Percentiles rank a stretch among this genome's conserved stretches.
phyloP scores from a whole-genome alignment of 2,329 filamentous ascomycete genomes.

The Pseudofabraea citricarpa region DNA sequence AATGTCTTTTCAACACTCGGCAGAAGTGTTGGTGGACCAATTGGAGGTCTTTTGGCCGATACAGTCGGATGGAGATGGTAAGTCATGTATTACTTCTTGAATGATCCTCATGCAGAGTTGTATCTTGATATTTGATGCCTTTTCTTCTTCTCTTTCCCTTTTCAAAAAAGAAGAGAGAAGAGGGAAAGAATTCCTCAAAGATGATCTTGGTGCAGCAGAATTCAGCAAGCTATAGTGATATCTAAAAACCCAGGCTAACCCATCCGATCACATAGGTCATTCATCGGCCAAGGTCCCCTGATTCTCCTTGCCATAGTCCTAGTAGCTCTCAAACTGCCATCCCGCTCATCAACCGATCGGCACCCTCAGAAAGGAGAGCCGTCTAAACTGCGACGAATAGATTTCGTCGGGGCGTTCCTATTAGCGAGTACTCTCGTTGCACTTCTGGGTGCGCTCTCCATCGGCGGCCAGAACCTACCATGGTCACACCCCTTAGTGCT shows the following conservation, averaged over 20 bases:
- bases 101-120: too few species aligned
- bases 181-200: too few species aligned
- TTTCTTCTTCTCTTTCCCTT: too few species aligned
- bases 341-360: conserved; percentile 5
- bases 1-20: conserved; percentile 48
- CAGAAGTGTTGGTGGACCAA: conserved; percentile 45
- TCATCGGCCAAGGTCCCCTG: conserved; percentile 50
- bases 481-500: conserved; percentile 32
- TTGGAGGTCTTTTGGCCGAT: conserved; percentile 56
- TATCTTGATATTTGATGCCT: too few species aligned
- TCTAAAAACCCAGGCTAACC: too few species aligned
- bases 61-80: conserved; percentile 63
- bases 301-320: conserved; percentile 47
- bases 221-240: too few species aligned
- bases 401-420: conserved; percentile 51
- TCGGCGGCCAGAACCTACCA: conserved; percentile 38
- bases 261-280: too few species aligned
- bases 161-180: too few species aligned
- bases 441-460: conserved; percentile 41
- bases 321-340: conserved; percentile 29
- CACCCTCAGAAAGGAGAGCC: conserved; percentile 8
- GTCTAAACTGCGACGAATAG: conserved; percentile 44
- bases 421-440: conserved; percentile 38
- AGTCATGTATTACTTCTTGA: too few species aligned
- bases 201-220: too few species aligned